Percentiles rank a stretch among this genome's conserved stretches.
These are phyloP conservation scores for Brasenia schreberi DNA, from an alignment of 164 flowering plant species.

Conservation along the genomic window DNA sequence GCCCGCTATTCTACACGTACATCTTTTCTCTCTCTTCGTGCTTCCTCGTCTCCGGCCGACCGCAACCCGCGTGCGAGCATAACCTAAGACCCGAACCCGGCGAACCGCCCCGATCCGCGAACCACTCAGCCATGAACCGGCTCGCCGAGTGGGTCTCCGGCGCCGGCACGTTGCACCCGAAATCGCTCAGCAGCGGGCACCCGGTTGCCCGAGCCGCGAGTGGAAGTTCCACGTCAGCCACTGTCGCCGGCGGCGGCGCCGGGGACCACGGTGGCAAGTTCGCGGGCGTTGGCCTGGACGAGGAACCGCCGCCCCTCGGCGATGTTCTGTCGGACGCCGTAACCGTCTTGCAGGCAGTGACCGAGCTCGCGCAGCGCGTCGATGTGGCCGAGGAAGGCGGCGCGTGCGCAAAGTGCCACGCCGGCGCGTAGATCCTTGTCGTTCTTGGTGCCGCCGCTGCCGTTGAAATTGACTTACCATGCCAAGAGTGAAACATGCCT, in stretches of 20 bases:
- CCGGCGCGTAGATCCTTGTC: conserved; percentile 71
- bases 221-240: no score
- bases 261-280: conserved; percentile 30
- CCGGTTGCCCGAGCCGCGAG: conserved; percentile 9
- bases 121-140: conserved; percentile 71
- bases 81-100: conserved; percentile 43
- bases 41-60: conserved; percentile 71
- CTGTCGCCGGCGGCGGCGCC: conserved; percentile 8
- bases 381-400: conserved; percentile 61
- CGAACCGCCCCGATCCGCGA: conserved; percentile 14
- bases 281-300: conserved; percentile 55
- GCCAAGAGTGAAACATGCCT: conserved; percentile 72
- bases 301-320: conserved; percentile 50
- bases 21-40: conserved; percentile 31
- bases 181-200: conserved; percentile 73
- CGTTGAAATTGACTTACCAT: conserved; percentile 58
- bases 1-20: neutral
- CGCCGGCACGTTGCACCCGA: conserved; percentile 71
- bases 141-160: conserved; percentile 72
- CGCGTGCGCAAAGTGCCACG: conserved; percentile 61
- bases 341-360: conserved; percentile 80
- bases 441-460: conserved; percentile 57
- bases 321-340: conserved; percentile 49
- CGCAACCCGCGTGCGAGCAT: conserved; percentile 74
- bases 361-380: conserved; percentile 77